phyloP scores from a whole-genome alignment of 2,329 filamentous ascomycete genomes.

The Fusarium vanettenii region DNA sequence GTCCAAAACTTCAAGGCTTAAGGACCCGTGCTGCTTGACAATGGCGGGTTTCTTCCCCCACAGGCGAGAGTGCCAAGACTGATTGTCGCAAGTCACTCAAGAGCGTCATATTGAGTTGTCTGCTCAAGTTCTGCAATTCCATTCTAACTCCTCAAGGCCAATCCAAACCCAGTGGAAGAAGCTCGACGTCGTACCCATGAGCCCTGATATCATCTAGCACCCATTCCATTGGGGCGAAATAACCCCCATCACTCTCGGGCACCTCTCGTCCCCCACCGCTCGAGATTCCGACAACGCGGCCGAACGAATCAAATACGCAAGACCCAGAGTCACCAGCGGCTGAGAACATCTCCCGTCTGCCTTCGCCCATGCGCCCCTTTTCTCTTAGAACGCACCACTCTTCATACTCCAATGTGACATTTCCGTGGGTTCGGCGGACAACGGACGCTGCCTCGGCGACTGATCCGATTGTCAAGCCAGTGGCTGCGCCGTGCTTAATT shows the following conservation, averaged over 20 bases:
- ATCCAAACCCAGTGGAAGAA: background rate
- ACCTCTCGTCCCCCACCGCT: background rate
- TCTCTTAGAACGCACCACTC: slow-evolving; percentile 12
- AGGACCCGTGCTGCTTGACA: background rate
- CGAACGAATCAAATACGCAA: background rate
- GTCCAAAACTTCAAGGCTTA: too few species aligned
- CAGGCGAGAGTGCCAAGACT: background rate
- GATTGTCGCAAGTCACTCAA: background rate
- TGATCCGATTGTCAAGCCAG: background rate
- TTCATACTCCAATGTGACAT: background rate
- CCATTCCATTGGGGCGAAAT: slow-evolving; percentile 20
- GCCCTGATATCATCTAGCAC: slow-evolving; percentile 8
- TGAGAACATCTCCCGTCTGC: background rate
- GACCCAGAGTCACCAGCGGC: slow-evolving; percentile 3
- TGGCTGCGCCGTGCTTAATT: background rate
- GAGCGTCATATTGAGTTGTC: background rate
- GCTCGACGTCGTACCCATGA: slow-evolving; percentile 8
- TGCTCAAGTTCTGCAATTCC: background rate
- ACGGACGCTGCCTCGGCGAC: background rate
- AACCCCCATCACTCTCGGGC: background rate
- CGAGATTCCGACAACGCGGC: slow-evolving; percentile 4
- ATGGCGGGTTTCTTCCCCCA: background rate
- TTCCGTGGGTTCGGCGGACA: background rate
- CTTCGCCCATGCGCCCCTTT: background rate
- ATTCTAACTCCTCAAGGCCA: background rate